A percentile compares a stretch with the other conserved stretches of the same genome.
These are phyloP conservation scores for Retiboletus fuscus DNA, from an alignment of 1,284 basidiomycete species.

Conservation along the genomic window DNA sequence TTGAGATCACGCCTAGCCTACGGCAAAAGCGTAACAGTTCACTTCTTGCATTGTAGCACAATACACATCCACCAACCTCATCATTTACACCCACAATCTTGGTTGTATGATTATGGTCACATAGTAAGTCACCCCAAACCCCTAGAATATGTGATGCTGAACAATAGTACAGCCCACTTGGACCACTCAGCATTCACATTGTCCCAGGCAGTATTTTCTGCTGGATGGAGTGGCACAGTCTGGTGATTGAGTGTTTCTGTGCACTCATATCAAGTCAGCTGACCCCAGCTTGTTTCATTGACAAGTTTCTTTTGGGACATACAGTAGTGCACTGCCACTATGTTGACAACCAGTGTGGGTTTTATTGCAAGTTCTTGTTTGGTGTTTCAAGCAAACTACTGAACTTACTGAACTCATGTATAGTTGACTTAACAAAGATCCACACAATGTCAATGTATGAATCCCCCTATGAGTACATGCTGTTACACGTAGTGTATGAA, in stretches of 20 bases:
- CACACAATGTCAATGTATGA: background rate
- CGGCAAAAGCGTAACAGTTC: no score
- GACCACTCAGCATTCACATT: background rate
- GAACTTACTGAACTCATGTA: background rate
- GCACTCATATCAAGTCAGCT: slow-evolving; percentile 12
- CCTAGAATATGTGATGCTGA: background rate
- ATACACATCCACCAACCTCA: no score
- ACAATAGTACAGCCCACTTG: background rate
- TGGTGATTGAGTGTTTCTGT: slow-evolving; percentile 18
- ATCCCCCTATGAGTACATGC: background rate
- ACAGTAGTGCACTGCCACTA: slow-evolving; percentile 14
- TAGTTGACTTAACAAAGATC: slow-evolving; percentile 15
- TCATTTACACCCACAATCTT: no score
- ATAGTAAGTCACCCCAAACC: slow-evolving; percentile 11
- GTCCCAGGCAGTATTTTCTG: background rate
- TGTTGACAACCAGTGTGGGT: background rate
- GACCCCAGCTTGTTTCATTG: background rate
- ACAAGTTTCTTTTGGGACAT: slow-evolving; percentile 5
- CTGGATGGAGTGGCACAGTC: slow-evolving; percentile 14
- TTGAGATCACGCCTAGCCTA: no score
- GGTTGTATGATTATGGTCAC: background rate
- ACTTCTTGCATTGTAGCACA: no score
- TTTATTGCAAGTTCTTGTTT: slow-evolving; percentile 6
- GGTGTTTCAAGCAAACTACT: no score
- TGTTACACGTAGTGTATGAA: no score